phyloP scores from a whole-genome alignment of 2,329 filamentous ascomycete genomes.

The Cladophialophora bantiana region DNA sequence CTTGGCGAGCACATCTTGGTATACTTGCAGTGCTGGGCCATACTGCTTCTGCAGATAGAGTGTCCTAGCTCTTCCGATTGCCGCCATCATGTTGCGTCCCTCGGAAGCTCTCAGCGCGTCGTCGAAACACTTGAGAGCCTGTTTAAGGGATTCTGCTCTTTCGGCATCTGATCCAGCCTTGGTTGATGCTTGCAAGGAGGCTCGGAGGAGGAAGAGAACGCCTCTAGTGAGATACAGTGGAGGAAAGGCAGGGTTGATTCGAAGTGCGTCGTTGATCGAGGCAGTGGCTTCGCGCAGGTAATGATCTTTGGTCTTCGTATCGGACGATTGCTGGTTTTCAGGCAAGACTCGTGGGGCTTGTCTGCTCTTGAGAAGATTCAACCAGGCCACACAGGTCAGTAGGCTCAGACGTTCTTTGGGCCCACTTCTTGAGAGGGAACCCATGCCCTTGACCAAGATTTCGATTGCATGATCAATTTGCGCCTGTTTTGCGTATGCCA shows the following conservation, averaged over 20 bases:
- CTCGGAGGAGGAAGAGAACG: slow-evolving; percentile 84
- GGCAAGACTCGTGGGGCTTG: slow-evolving; percentile 73
- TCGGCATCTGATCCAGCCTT: slow-evolving; percentile 72
- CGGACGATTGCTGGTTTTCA: slow-evolving; percentile 70
- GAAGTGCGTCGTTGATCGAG: slow-evolving; percentile 91
- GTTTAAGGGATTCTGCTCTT: slow-evolving; percentile 77
- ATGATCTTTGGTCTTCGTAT: slow-evolving; percentile 88
- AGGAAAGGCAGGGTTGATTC: slow-evolving; percentile 89
- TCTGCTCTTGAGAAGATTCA: slow-evolving; percentile 87
- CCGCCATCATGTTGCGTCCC: slow-evolving; percentile 87
- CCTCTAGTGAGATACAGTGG: slow-evolving; percentile 91
- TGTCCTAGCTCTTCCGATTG: slow-evolving; percentile 86
- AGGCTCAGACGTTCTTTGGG: slow-evolving; percentile 75
- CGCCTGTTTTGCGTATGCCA: slow-evolving; percentile 94
- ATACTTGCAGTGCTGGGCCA: slow-evolving; percentile 79
- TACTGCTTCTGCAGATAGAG: slow-evolving; percentile 87
- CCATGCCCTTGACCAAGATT: slow-evolving; percentile 74
- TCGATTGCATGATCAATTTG: slow-evolving; percentile 85
- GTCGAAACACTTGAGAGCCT: slow-evolving; percentile 91
- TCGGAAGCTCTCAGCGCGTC: slow-evolving; percentile 86
- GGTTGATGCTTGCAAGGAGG: slow-evolving; percentile 79
- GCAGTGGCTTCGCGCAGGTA: slow-evolving; percentile 90
- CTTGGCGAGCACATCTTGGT: slow-evolving; percentile 85
- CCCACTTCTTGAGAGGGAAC: slow-evolving; percentile 72
- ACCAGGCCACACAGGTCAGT: slow-evolving; percentile 85